Evolutionary conservation across 2,329 filamentous ascomycete species (phyloP), one percentile per base, ranked within the genome.

Genomic region (Microascus cirrosus): DNA sequence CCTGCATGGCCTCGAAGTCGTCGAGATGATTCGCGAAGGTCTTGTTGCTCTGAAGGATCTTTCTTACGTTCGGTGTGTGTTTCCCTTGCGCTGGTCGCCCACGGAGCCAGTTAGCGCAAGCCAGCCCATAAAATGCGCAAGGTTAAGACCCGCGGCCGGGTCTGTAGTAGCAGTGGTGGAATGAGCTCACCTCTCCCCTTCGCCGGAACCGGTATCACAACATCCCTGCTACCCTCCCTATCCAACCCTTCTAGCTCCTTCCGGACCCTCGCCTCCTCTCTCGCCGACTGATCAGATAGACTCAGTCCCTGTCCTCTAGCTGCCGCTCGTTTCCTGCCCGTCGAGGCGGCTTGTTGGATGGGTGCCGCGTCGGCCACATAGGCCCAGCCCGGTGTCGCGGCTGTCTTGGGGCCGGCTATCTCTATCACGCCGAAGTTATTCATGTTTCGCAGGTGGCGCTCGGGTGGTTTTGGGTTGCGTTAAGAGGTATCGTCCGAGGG

Each of bases 201-300:
- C 3, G 78, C 71, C 0, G 85, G 84, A 3, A 93, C 76, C 0
- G 86, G 77, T 56, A 95, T 90, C n/a, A 80, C 75, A 1, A 83
- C 82, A 63, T 93, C 89, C 60, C 80, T 77, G 65, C 86, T 80
- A 62, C 87, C 89, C 68, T 97, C 94, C 56, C 84, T 83, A 67
- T 95, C 89, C 39, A 99, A 78, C 48, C 89, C 86, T 61, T 89
- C 86, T 53, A 97, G 81, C 65, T 94, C 89, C 63, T 90, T 87
- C 58, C 89, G 79, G 56, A 92, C 81, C 63, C 90, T 92, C 51
- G 86, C 85, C 66, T 93, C 87, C 70, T 95, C 89, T 58, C 90
- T 81, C n/a, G 89, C 88, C 35, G 84, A 86, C 53, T 90, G 79
- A 64, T 95, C 89, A 62, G 83, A 80, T 11, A 77, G 71, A 62